phyloP scores from a whole-genome alignment of 2,329 filamentous ascomycete species.

The Venturia oleaginea region DNA sequence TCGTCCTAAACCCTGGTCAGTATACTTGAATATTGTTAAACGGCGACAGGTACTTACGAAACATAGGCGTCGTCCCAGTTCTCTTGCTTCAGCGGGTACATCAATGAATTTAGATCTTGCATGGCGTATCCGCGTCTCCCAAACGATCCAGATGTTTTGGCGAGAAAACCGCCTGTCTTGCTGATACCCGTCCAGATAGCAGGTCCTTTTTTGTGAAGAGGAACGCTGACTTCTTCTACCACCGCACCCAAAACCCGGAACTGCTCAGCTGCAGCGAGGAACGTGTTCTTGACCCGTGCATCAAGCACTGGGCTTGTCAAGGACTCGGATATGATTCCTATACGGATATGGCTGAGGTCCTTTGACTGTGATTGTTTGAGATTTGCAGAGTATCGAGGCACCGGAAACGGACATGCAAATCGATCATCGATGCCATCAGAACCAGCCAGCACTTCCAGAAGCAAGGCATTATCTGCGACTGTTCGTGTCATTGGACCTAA shows the following conservation, averaged over 20 bases:
- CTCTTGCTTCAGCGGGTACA: slow-evolving; percentile 38
- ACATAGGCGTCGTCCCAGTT: slow-evolving; percentile 45
- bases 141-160: slow-evolving; percentile 29
- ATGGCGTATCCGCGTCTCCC: slow-evolving; percentile 42
- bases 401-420: slow-evolving; percentile 25
- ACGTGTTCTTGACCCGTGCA: slow-evolving; percentile 31
- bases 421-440: slow-evolving; percentile 41
- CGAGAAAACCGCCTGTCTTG: slow-evolving; percentile 36
- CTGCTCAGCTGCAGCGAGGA: slow-evolving; percentile 33
- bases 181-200: slow-evolving; percentile 41
- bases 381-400: slow-evolving; percentile 23
- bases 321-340: slow-evolving; percentile 26
- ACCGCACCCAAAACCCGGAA: slow-evolving; percentile 40
- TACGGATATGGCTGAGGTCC: slow-evolving; percentile 22
- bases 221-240: slow-evolving; percentile 43
- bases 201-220: slow-evolving; percentile 38
- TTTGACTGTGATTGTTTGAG: slow-evolving; percentile 18
- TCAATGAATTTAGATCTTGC: slow-evolving; percentile 41
- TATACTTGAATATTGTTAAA: neutral
- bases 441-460: slow-evolving; percentile 39
- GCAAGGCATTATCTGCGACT: slow-evolving; percentile 33
- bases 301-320: slow-evolving; percentile 26
- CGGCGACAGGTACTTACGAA: slow-evolving; percentile 16
- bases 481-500: slow-evolving; percentile 36
- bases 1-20: slow-evolving; percentile 30